Percentiles rank a stretch among this genome's conserved stretches.
phyloP scores from a whole-genome alignment of 352 stramenopile genomes.

The Globisporangium middletonii region DNA sequence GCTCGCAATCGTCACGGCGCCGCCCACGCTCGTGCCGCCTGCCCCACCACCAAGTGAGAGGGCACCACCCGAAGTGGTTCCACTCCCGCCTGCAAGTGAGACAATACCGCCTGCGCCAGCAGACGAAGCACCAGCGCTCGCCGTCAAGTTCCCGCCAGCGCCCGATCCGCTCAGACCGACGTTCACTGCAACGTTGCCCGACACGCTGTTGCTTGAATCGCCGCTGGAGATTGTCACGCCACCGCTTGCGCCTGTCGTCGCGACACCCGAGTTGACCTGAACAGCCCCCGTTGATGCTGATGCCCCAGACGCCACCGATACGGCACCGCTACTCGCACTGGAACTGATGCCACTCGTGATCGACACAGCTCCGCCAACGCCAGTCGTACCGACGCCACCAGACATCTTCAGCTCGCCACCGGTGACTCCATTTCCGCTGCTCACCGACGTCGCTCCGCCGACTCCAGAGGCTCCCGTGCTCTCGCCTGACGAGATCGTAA shows the following conservation, averaged over 20 bases:
- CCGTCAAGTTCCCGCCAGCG: conserved; percentile 3
- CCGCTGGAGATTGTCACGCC: conserved; percentile 35
- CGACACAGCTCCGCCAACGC: conserved; percentile 30
- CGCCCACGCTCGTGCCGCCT: conserved; percentile 23
- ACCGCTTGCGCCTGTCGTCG: conserved; percentile 28
- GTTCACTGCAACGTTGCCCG: conserved; percentile 26
- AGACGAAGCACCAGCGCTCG: conserved; percentile 11
- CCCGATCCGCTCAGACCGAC: conserved; percentile 21
- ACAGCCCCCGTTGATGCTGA: conserved; percentile 17
- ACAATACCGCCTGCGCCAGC: conserved; percentile 20
- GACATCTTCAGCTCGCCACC: conserved; percentile 30
- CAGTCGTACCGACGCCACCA: conserved; percentile 30
- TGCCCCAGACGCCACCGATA: conserved; percentile 17
- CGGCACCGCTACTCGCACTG: conserved; percentile 11
- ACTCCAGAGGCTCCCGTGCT: conserved; percentile 22
- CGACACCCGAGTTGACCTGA: conserved; percentile 22
- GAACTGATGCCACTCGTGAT: conserved; percentile 37
- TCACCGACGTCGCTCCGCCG: conserved; percentile 12
- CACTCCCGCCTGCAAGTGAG: conserved; percentile 23
- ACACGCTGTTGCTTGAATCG: conserved; percentile 19
- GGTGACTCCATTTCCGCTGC: conserved; percentile 20
- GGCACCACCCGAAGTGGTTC: conserved; percentile 24
- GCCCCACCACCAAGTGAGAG: conserved; percentile 21
- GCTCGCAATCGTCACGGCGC: conserved; percentile 27
- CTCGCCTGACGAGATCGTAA: conserved; percentile 33